Percentiles rank a stretch among this genome's conserved stretches.
Evolutionary conservation across 306 rosid species (phyloP).

Genomic region (Mimosa pudica): DNA sequence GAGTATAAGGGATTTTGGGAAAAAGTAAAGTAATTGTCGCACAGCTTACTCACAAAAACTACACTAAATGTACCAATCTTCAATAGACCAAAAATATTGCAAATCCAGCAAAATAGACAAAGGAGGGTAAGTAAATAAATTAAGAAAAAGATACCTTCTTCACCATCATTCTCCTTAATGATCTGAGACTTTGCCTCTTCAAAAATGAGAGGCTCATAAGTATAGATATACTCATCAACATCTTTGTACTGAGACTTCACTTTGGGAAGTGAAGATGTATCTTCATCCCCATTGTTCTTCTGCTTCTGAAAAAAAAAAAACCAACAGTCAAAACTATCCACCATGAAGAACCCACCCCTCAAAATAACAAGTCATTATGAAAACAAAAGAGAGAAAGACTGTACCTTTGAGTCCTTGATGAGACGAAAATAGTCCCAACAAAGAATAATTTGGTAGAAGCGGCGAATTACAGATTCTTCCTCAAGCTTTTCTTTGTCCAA

Average conservation of each 20-base stretch:
- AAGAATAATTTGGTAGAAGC: constrained; percentile 73
- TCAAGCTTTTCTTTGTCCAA: constrained; percentile 60
- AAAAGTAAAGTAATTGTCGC: neutral
- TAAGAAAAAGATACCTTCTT: constrained; percentile 49
- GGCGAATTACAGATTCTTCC: constrained; percentile 65
- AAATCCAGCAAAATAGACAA: neutral
- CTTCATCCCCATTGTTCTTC: constrained; percentile 36
- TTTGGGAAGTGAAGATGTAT: constrained; percentile 41
- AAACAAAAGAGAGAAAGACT: no score
- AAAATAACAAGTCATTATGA: no score
- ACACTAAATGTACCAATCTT: neutral
- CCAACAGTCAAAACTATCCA: neutral
- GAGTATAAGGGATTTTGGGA: neutral
- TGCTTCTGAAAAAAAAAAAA: constrained; percentile 38
- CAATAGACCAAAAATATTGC: constrained; percentile 4
- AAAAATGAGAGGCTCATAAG: constrained; percentile 84
- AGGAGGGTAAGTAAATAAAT: neutral
- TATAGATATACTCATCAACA: constrained; percentile 76
- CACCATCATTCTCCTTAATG: constrained; percentile 52
- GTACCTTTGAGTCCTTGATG: constrained; percentile 55
- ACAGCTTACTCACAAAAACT: constrained; percentile 1
- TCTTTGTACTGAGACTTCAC: constrained; percentile 62
- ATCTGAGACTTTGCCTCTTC: constrained; percentile 92
- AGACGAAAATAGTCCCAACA: constrained; percentile 73
- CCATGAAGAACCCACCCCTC: neutral